These are phyloP conservation scores for Middelhovenomyces tepae DNA, from an alignment of 805 yeast genomes.

Conservation along the genomic window DNA sequence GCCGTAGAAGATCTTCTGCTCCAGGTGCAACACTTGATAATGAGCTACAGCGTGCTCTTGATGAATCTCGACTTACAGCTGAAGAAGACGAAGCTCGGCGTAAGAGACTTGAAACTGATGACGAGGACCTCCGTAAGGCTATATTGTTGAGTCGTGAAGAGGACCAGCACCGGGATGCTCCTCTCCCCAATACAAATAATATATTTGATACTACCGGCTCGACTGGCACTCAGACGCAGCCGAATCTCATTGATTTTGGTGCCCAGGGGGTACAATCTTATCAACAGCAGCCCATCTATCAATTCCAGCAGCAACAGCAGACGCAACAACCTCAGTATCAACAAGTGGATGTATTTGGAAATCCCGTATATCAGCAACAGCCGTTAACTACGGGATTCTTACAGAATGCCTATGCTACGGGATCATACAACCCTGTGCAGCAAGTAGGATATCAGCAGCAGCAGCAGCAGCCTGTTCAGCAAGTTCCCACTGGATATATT, in stretches of 20 bases:
- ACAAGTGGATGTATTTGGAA: constrained; percentile 51
- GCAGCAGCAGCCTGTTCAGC: constrained; percentile 19
- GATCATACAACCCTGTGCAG: constrained; percentile 16
- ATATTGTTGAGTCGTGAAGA: constrained; percentile 67
- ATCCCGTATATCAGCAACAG: constrained; percentile 36
- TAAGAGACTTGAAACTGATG: constrained; percentile 33
- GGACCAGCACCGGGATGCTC: constrained; percentile 47
- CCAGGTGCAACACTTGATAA: constrained; percentile 42
- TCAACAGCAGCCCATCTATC: constrained; percentile 12
- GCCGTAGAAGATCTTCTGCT: constrained; percentile 1
- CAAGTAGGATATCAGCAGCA: constrained; percentile 17
- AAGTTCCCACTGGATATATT: too few species aligned
- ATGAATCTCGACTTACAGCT: constrained; percentile 70
- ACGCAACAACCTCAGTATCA: constrained; percentile 22
- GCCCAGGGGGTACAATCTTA: constrained; percentile 20
- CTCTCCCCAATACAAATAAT: constrained; percentile 8
- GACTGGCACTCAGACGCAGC: constrained; percentile 14
- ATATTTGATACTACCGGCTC: constrained; percentile 14
- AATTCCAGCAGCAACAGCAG: constrained; percentile 22
- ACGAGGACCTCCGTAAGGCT: constrained; percentile 60
- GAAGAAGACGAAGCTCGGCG: constrained; percentile 65
- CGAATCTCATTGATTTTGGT: constrained; percentile 22
- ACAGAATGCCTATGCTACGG: constrained; percentile 35
- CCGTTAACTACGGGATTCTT: constrained; percentile 43
- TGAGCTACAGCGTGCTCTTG: constrained; percentile 72